Conservation (phyloP, 805 yeast genomes). For the Hemisphaericaspora nanyangensis region DNA sequence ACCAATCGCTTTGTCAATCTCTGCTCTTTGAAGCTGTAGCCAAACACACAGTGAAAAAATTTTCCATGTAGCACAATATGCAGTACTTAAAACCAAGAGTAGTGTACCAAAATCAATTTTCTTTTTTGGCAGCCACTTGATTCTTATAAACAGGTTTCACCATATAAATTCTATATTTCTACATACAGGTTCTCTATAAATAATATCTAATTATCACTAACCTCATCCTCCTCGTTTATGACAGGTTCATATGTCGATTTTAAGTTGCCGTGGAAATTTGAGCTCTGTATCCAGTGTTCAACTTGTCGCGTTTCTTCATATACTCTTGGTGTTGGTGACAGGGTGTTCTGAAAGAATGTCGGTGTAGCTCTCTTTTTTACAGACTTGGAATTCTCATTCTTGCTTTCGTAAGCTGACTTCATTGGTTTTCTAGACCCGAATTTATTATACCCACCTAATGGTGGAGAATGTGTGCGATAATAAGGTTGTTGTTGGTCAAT, state of each 20-base stretch:
- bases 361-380: not conserved
- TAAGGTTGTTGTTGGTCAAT: not conserved
- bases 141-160: not conserved
- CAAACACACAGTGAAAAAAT: not conserved
- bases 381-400: not conserved
- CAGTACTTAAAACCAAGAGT: constrained; percentile 2
- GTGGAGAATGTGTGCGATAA: constrained; percentile 9
- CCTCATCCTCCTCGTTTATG: constrained; percentile 13
- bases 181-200: not conserved
- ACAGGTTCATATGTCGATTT: constrained; percentile 11
- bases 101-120: constrained; percentile 2
- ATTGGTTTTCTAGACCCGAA: not conserved
- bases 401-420: not conserved
- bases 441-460: constrained; percentile 6
- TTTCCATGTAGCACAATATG: constrained; percentile 1
- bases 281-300: constrained; percentile 7
- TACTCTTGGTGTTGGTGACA: constrained; percentile 1
- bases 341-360: constrained; percentile 1
- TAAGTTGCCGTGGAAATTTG: not conserved
- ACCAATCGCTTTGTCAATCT: not conserved
- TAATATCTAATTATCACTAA: not conserved
- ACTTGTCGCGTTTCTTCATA: constrained; percentile 9
- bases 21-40: too few species aligned
- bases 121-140: too few species aligned
- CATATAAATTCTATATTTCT: too few species aligned